Conservation (phyloP, 805 yeast species). For the Hanseniaspora valbyensis region DNA sequence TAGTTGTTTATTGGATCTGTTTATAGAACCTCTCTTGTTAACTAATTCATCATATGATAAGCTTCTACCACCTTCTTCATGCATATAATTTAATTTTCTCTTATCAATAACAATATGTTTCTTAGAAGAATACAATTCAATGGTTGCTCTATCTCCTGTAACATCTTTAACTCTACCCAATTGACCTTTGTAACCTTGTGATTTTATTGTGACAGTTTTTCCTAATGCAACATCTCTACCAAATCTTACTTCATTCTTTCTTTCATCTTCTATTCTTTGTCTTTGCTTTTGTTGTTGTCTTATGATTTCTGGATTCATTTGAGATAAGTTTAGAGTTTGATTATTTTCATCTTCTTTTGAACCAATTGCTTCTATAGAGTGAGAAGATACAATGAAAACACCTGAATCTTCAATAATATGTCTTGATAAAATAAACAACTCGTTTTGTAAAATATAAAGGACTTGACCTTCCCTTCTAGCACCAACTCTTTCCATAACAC, state of each 20-base stretch:
- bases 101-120: constrained; percentile 80
- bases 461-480: constrained; percentile 84
- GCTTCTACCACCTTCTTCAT: constrained; percentile 52
- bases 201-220: constrained; percentile 75
- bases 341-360: constrained; percentile 42
- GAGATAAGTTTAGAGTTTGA: constrained; percentile 56
- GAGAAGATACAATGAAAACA: constrained; percentile 69
- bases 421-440: constrained; percentile 69
- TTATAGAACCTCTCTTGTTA: constrained; percentile 37
- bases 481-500: constrained; percentile 74
- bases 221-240: constrained; percentile 77
- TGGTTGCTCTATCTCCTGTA: constrained; percentile 80
- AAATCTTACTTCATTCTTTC: constrained; percentile 36
- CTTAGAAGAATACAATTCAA: constrained; percentile 85
- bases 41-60: constrained; percentile 71
- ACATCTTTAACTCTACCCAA: constrained; percentile 90
- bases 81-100: constrained; percentile 60
- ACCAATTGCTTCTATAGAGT: constrained; percentile 70
- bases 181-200: constrained; percentile 88
- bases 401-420: constrained; percentile 78
- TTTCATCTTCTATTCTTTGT: constrained; percentile 8
- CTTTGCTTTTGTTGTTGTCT: constrained; percentile 34
- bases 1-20: constrained; percentile 19
- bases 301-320: constrained; percentile 67
- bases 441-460: constrained; percentile 71